Base-by-base conservation (phyloP, 768 basidiomycete species). In the Mycena albidolilacea region DNA sequence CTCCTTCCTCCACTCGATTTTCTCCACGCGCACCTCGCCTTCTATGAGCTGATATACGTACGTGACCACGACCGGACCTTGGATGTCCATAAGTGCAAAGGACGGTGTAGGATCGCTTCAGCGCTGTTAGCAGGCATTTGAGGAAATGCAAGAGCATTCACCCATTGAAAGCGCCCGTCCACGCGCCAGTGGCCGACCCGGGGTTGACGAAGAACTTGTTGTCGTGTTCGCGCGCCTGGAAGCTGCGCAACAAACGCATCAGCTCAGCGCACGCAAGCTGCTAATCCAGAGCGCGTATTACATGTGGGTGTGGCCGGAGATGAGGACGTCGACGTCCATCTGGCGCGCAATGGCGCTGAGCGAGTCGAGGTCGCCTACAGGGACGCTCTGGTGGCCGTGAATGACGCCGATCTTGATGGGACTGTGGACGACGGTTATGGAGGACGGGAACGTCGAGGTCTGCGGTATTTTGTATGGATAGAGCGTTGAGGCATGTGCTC, bases 31-130 rank as follows among this genome's bases (percentile, higher is more conserved):
- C 3, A 97, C 96, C 81, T 97, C 96, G 52, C 95, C 95, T 54
- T 97, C 96, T 57, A 97, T 93, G 39, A 97, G 90, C 79, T 97
- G 96, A 81, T 97, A 98, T 4, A 99, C 97, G 78, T 98, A 99
- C 3, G 97, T 99, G 37, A 98, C 97, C 43, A 99, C 95, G 10
- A 97, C 96, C 3, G 95, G 91, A 6, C 98, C 98, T 83, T 99
- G 98, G 44, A 99, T 93, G 80, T 99, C 98, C 93, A 99, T 96
- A 57, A 99, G 84, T 0, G 98, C 98, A 79, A 99, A 99, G 3
- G 96, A 97, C 0, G 98, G 97, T 2, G 90, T 96, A 3, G 94
- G 92, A 38, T 96, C 95, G 5, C 96, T 97, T 77, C 8, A 50
- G 69, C 75, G 68, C 3, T 78, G 60, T 57, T 52, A 37, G 70